Percentiles rank a stretch among this genome's conserved stretches.
Conservation (phyloP, 2,329 filamentous ascomycete species). For the Neonectria magnoliae region DNA sequence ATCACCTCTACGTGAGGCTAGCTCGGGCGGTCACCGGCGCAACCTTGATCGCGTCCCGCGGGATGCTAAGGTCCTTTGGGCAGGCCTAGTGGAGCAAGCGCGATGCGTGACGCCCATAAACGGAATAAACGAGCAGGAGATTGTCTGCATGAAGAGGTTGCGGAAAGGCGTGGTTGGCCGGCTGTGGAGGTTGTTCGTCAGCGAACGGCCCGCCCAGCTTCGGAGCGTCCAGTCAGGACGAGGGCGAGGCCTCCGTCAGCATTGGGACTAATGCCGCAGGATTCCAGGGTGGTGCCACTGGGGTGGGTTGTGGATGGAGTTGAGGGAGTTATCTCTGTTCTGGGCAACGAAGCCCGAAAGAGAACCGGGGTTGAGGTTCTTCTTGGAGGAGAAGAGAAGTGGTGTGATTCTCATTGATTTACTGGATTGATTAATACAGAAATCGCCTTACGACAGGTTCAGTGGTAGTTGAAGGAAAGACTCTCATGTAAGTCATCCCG, state of each 20-base stretch:
- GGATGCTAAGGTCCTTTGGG: not conserved
- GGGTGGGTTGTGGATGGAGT: not conserved
- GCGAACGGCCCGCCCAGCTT: not conserved
- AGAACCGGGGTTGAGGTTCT: not conserved
- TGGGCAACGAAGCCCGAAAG: not conserved
- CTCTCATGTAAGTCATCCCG: not conserved
- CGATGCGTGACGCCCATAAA: not conserved
- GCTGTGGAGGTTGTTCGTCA: not conserved
- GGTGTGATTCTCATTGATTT: not conserved
- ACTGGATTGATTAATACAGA: not conserved
- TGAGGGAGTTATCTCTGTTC: not conserved
- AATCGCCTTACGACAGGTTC: no score
- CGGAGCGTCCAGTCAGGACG: conserved; percentile 10
- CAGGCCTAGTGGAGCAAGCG: not conserved
- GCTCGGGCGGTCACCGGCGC: not conserved
- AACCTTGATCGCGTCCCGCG: not conserved
- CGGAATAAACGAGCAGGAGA: not conserved
- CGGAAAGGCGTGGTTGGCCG: not conserved
- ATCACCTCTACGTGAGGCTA: not conserved
- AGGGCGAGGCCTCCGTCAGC: conserved; percentile 5
- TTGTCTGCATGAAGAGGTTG: conserved; percentile 21
- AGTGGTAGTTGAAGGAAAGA: not conserved
- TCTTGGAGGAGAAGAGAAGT: not conserved
- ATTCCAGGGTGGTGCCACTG: conserved; percentile 7
- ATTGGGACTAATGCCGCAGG: conserved; percentile 8